These are phyloP conservation scores for Fomitopsis schrenkii DNA, from an alignment of 1,284 basidiomycete genomes.

Conservation along the genomic window DNA sequence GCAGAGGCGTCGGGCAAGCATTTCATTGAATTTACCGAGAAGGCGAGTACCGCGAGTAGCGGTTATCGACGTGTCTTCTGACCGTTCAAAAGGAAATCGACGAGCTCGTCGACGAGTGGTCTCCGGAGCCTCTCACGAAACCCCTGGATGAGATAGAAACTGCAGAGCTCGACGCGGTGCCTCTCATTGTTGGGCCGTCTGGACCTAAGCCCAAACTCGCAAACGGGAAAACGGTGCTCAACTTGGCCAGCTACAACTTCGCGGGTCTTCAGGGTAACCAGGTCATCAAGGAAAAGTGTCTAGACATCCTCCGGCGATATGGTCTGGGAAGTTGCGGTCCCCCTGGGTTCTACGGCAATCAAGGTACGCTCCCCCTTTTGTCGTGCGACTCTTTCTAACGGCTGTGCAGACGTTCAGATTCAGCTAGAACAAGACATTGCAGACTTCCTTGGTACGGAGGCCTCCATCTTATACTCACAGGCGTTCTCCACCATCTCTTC, in stretches of 20 bases:
- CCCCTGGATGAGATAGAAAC: conserved; percentile 60
- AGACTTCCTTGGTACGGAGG: conserved; percentile 86
- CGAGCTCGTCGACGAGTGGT: conserved; percentile 95
- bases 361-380: conserved; percentile 51
- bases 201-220: conserved; percentile 82
- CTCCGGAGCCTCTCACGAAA: conserved; percentile 79
- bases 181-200: conserved; percentile 78
- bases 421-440: conserved; percentile 88
- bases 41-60: conserved; percentile 46
- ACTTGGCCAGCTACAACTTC: conserved; percentile 93
- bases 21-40: conserved; percentile 88
- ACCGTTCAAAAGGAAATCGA: conserved; percentile 79
- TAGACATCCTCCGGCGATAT: conserved; percentile 87
- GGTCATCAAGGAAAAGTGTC: conserved; percentile 79
- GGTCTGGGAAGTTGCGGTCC: conserved; percentile 97
- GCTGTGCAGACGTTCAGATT: conserved; percentile 86
- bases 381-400: neutral
- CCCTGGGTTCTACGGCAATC: conserved; percentile 95
- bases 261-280: conserved; percentile 89
- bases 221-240: conserved; percentile 79
- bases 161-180: conserved; percentile 70
- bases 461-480: conserved; percentile 92
- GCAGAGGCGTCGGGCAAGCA: conserved; percentile 84
- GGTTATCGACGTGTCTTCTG: neutral
- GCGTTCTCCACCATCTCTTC: conserved; percentile 91